Percentiles rank a stretch among this genome's conserved stretches.
Evolutionary conservation across 331 rosid species (phyloP).

Genomic region (Ulmus americana): DNA sequence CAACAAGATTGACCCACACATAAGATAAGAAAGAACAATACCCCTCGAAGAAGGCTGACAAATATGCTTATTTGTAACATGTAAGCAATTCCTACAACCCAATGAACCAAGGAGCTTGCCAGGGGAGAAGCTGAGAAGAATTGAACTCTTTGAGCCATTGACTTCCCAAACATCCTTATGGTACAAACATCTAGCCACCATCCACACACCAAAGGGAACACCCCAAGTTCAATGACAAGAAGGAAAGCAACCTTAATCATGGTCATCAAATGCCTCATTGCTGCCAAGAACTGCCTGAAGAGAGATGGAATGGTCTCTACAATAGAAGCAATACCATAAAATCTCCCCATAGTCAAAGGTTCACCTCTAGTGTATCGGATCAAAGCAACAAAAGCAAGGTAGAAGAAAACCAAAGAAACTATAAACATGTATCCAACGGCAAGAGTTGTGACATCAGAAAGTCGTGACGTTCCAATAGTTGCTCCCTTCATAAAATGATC

Average conservation of each 20-base stretch:
- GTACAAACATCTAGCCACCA: conserved; percentile 99
- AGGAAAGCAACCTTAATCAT: conserved; percentile 99
- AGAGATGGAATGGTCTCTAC: conserved; percentile 94
- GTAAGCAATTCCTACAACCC: conserved; percentile 97
- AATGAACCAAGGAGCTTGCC: conserved; percentile 93
- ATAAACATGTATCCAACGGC: conserved; percentile 82
- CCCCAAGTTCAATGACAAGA: conserved; percentile 92
- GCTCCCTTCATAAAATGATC: conserved; percentile 57
- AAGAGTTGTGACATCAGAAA: conserved; percentile 92
- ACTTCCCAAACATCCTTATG: conserved; percentile 94
- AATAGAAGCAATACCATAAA: conserved; percentile 82
- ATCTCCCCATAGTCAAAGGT: conserved; percentile 75
- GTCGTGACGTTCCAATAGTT: conserved; percentile 61
- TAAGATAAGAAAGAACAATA: conserved; percentile 28
- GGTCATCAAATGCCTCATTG: conserved; percentile 98
- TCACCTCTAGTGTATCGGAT: conserved; percentile 88
- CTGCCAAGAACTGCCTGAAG: conserved; percentile 92
- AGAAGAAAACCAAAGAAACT: conserved; percentile 65
- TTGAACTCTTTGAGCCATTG: conserved; percentile 92
- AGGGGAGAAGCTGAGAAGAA: conserved; percentile 91
- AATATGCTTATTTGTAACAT: conserved; percentile 98
- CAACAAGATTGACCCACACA: neutral
- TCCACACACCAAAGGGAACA: conserved; percentile 98
- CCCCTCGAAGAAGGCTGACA: conserved; percentile 99
- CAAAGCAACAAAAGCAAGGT: conserved; percentile 72